Conservation (phyloP, 1,139 yeast species). For the Entelexis sorbosivorans region DNA sequence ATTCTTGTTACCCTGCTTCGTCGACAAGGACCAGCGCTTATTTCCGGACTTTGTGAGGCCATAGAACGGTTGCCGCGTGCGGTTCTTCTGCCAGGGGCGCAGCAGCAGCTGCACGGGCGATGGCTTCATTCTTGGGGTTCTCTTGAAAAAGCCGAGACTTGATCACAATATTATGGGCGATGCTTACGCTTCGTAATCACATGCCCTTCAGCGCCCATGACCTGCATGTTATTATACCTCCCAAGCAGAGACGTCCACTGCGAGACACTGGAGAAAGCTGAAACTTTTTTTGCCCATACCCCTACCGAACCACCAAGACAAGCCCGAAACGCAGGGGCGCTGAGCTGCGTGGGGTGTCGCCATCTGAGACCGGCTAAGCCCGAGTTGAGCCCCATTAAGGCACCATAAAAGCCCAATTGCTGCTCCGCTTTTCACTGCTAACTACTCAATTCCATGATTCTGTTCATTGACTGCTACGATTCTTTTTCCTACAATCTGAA, state of each 20-base stretch:
- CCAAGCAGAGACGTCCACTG: not conserved
- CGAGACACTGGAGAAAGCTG: not conserved
- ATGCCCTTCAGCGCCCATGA: not conserved
- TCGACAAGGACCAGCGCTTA: conserved; percentile 73
- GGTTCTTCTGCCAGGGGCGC: conserved; percentile 82
- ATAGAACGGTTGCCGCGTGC: conserved; percentile 75
- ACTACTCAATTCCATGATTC: conserved; percentile 31
- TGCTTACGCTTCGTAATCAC: not conserved
- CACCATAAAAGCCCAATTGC: not conserved
- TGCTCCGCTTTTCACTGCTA: not conserved
- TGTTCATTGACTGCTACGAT: conserved; percentile 85
- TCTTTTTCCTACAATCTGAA: conserved; percentile 81
- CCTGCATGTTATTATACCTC: not conserved
- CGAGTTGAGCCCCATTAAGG: not conserved
- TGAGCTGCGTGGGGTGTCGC: not conserved
- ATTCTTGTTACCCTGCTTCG: conserved; percentile 89
- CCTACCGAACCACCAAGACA: not conserved
- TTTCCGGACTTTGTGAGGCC: conserved; percentile 69
- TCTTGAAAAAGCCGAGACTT: not conserved
- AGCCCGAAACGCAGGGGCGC: not conserved
- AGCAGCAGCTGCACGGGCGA: conserved; percentile 37
- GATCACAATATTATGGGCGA: not conserved
- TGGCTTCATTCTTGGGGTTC: conserved; percentile 28
- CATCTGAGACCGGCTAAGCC: not conserved
- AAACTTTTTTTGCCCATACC: conserved; percentile 3